Evolutionary conservation across 164 flowering plant genomes (phyloP), one percentile per base, ranked within the genome.

Genomic region (Paratinospora sagittata): DNA sequence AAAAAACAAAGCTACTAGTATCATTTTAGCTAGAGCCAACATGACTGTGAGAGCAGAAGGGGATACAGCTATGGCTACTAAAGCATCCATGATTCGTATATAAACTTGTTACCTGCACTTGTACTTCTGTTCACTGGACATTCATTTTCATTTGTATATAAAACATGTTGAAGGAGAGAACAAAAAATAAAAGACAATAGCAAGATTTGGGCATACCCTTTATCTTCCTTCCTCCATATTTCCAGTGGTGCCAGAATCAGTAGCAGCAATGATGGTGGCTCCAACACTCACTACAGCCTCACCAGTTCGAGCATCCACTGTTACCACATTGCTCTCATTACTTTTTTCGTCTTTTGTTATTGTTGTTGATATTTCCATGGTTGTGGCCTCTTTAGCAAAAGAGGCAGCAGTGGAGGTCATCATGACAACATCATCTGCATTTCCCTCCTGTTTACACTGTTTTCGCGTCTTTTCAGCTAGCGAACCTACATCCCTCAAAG

Each of bases 401-500:
- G 72, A 34, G 39, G 66, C 63, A n/a, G n/a, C n/a, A 6, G 75
- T 69, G 30, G 72, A 55, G 19, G 30, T 21, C n/a, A n/a, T 30
- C n/a, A 24, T 30, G 19, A 49, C 70, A n/a, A 41, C 24, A 8
- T 63, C 70, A 64, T 47, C 74, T 58, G 78, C 61, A 49, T 72
- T 74, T 30, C 14, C 76, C 63, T 66, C 79, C 17, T 58, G 41
- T 63, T 64, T 73, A 7, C 24, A 73, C 24, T 69, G 36, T 57
- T 47, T 73, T 0, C 45, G 75, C 23, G 63, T 41, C 68, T 66
- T 70, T 62, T 76, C 82, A n/a, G 75, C 39, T 24, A 73, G 17
- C 24, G 82, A 69, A 73, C 69, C 34, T 2, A 14, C 4, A 55
- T 66, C 76, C 67, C 70, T 76, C 10, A 69, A 45, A 21, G 81